These are phyloP conservation scores for Chlorella sp. DNA, from an alignment of 139 green algal species.

Conservation along the genomic window DNA sequence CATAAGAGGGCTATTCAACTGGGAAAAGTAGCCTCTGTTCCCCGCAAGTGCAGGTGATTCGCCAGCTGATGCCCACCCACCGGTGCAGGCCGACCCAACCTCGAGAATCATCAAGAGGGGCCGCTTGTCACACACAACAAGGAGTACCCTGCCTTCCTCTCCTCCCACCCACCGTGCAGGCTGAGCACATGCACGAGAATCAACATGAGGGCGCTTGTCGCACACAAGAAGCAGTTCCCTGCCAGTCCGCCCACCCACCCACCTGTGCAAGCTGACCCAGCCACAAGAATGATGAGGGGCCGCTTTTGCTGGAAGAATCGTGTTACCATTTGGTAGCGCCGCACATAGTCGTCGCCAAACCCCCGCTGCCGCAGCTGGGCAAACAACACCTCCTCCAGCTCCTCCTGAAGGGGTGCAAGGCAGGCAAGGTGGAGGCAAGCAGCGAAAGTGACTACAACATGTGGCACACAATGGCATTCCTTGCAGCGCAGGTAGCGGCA, in stretches of 20 bases:
- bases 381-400: constrained; percentile 89
- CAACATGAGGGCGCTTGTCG: too few relatives aligned
- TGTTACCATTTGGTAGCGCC: constrained; percentile 86
- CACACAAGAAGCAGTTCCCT: too few relatives aligned
- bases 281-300: constrained; percentile 89
- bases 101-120: constrained; percentile 90
- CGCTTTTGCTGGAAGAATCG: constrained; percentile 73
- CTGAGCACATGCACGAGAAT: too few relatives aligned
- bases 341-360: constrained; percentile 79
- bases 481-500: background rate
- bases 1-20: too few relatives aligned
- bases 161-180: too few relatives aligned
- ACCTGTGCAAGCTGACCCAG: constrained; percentile 81
- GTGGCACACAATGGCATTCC: too few relatives aligned
- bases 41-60: too few relatives aligned
- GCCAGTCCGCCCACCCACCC: background rate
- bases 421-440: background rate
- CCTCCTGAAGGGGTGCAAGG: background rate
- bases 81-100: constrained; percentile 57
- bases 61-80: too few relatives aligned
- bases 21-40: too few relatives aligned
- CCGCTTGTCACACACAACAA: too few relatives aligned
- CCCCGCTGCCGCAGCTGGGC: constrained; percentile 74
- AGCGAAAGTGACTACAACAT: background rate
- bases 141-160: too few relatives aligned